Evolutionary conservation across 441 rosid species (phyloP).

Genomic region (Erodium texanum): DNA sequence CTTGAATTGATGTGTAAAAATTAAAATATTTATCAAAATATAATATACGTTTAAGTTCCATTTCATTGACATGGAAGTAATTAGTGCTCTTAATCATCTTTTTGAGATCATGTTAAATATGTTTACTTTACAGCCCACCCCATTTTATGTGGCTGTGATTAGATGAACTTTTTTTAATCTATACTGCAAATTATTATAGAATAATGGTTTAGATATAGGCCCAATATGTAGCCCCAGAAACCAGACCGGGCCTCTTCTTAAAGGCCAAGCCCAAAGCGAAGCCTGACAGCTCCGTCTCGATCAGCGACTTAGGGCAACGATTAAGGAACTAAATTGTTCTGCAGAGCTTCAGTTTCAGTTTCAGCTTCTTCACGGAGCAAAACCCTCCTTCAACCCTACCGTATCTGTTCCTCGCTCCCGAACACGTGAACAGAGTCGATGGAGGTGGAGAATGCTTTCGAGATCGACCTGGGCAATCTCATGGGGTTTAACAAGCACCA

Average conservation of each 20-base stretch:
- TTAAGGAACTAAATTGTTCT: neutral
- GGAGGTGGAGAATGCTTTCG: slow-evolving; percentile 15
- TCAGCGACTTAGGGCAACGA: neutral
- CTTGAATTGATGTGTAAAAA: too few relatives aligned
- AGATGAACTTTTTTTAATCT: too few relatives aligned
- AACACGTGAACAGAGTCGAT: neutral
- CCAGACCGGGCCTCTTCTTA: neutral
- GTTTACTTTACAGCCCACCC: neutral
- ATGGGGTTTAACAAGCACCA: slow-evolving; percentile 52
- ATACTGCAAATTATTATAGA: too few relatives aligned
- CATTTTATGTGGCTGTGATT: neutral
- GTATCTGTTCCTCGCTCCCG: neutral
- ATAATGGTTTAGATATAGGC: neutral
- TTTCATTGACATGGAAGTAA: too few relatives aligned
- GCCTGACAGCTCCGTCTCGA: neutral
- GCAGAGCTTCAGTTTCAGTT: neutral
- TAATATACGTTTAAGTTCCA: too few relatives aligned
- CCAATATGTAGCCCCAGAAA: neutral
- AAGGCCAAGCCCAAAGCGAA: neutral
- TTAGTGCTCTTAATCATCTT: neutral
- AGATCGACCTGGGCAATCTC: slow-evolving; percentile 71
- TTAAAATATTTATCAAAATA: too few relatives aligned
- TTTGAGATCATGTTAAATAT: neutral
- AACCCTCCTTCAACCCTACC: neutral
- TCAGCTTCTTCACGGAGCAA: neutral